Evolutionary conservation across 78 protist genomes (phyloP).

Genomic region (Cavenderia fasciculata): DNA sequence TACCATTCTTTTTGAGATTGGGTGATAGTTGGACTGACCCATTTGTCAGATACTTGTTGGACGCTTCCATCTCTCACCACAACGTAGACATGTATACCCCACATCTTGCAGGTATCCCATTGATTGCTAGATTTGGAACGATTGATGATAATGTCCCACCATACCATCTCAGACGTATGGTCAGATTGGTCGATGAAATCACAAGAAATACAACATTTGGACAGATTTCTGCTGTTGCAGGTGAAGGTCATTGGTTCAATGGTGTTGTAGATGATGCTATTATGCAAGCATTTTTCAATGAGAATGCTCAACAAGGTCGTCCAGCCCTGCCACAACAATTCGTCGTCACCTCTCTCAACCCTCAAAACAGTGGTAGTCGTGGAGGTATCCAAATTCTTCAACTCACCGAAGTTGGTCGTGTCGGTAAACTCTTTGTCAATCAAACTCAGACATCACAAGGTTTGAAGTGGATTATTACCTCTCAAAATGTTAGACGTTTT

Average conservation of each 20-base stretch:
- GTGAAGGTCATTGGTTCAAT: conserved; percentile 77
- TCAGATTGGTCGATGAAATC: conserved; percentile 21
- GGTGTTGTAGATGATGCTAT: conserved; percentile 78
- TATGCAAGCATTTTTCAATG: conserved; percentile 69
- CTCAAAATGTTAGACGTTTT: conserved; percentile 60
- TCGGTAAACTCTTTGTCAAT: conserved; percentile 19
- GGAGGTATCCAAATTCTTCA: conserved; percentile 50
- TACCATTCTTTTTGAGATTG: conserved; percentile 22
- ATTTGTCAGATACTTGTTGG: conserved; percentile 23
- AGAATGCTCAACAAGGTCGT: neutral
- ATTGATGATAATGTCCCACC: conserved; percentile 80
- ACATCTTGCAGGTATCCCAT: conserved; percentile 28
- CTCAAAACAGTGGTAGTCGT: conserved; percentile 1
- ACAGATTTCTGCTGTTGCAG: conserved; percentile 9
- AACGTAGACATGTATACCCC: conserved; percentile 39
- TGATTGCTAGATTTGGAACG: conserved; percentile 17
- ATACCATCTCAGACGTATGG: conserved; percentile 32
- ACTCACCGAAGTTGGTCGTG: neutral
- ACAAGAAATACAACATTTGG: conserved; percentile 13
- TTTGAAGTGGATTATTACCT: conserved; percentile 6
- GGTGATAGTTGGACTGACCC: conserved; percentile 45
- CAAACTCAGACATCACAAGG: neutral
- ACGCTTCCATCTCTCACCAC: conserved; percentile 25
- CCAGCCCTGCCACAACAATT: conserved; percentile 29
- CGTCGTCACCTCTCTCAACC: conserved; percentile 31